Evolutionary conservation across 1,284 basidiomycete genomes (phyloP).

Genomic region (Leccinum huronense): DNA sequence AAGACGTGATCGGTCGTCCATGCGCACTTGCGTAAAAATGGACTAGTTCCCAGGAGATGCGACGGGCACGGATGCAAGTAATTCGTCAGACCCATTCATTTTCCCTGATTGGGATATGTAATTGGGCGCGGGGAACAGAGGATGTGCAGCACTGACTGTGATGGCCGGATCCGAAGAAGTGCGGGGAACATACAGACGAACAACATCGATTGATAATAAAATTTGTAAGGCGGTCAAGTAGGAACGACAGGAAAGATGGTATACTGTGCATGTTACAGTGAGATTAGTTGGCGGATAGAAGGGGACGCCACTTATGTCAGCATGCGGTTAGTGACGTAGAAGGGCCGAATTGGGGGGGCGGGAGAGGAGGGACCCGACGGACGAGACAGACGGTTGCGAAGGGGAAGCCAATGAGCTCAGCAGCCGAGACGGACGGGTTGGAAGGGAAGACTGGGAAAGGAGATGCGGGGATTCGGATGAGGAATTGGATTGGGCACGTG

Average conservation of each 20-base stretch:
- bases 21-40: not conserved
- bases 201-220: not conserved
- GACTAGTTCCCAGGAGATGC: slow-evolving; percentile 9
- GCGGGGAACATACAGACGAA: slow-evolving; percentile 7
- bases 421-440: slow-evolving; percentile 9
- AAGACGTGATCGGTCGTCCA: not conserved
- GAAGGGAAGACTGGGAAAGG: not conserved
- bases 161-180: slow-evolving; percentile 5
- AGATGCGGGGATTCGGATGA: slow-evolving; percentile 9
- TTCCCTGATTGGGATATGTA: not conserved
- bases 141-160: not conserved
- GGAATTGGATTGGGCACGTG: slow-evolving; percentile 4
- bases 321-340: slow-evolving; percentile 1
- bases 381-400: not conserved
- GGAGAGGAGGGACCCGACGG: not conserved
- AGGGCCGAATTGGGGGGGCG: not conserved
- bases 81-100: not conserved
- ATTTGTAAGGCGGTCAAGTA: not conserved
- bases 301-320: not conserved
- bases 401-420: slow-evolving; percentile 10
- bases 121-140: slow-evolving; percentile 9
- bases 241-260: not conserved
- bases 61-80: slow-evolving; percentile 3
- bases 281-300: not conserved
- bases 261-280: not conserved